Evolutionary conservation across 1,284 basidiomycete genomes (phyloP).

Genomic region (Athelia sp.): DNA sequence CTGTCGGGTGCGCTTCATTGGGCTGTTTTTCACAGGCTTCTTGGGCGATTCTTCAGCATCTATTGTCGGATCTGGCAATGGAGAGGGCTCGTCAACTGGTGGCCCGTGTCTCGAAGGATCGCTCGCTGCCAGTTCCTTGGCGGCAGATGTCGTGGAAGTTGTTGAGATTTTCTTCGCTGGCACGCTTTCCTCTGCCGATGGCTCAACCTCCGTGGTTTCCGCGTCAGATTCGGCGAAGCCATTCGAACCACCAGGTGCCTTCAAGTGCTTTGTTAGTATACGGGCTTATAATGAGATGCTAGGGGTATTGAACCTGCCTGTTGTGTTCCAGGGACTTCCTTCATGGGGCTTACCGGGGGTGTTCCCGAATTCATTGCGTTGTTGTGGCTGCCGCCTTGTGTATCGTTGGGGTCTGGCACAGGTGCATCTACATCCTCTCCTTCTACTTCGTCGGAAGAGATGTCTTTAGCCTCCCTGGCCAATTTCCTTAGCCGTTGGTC

Average conservation of each 20-base stretch:
- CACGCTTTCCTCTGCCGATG: neutral
- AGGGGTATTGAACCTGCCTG: neutral
- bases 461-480: neutral
- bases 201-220: neutral
- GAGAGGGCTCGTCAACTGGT: neutral
- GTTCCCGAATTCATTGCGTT: neutral
- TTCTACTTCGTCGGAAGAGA: slow-evolving; percentile 1
- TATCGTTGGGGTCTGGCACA: neutral
- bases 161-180: no score
- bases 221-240: neutral
- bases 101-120: no score
- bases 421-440: slow-evolving; percentile 9
- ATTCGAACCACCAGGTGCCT: neutral
- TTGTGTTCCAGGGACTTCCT: neutral
- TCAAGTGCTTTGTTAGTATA: neutral
- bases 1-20: slow-evolving; percentile 9
- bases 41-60: slow-evolving; percentile 7
- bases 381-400: neutral
- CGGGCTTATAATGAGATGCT: neutral
- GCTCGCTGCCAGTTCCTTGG: no score
- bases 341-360: neutral
- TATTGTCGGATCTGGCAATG: neutral
- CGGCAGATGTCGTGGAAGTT: no score
- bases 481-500: neutral
- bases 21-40: slow-evolving; percentile 10